These are phyloP conservation scores for Gliomastix tumulicola DNA, from an alignment of 2,329 filamentous ascomycete genomes.

Conservation along the genomic window DNA sequence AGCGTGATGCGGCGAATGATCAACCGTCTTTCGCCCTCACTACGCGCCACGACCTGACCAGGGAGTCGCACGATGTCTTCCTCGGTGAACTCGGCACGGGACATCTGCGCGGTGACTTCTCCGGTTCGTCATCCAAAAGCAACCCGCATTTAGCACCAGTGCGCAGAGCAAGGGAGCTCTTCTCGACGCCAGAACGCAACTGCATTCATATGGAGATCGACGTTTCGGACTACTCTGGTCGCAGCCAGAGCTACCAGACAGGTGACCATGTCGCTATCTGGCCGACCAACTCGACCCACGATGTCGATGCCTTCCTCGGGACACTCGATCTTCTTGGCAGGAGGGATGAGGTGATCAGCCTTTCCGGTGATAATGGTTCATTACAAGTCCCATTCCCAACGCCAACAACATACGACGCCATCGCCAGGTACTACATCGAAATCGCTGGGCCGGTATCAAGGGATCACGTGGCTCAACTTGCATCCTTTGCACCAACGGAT, in stretches of 20 bases:
- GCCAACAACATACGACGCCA: slow-evolving; percentile 24
- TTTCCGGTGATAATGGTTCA: neutral
- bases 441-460: slow-evolving; percentile 26
- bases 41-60: slow-evolving; percentile 5
- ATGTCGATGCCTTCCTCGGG: slow-evolving; percentile 16
- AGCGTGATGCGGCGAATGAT: slow-evolving; percentile 13
- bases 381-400: slow-evolving; percentile 18
- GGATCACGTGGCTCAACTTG: slow-evolving; percentile 38
- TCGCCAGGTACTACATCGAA: slow-evolving; percentile 34
- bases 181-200: slow-evolving; percentile 11
- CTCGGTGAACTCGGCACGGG: neutral
- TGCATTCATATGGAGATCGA: slow-evolving; percentile 28
- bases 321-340: slow-evolving; percentile 14
- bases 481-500: slow-evolving; percentile 43
- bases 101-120: neutral
- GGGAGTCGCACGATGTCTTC: neutral
- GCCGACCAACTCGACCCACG: slow-evolving; percentile 22
- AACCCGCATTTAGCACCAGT: slow-evolving; percentile 83
- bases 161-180: slow-evolving; percentile 45
- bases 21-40: slow-evolving; percentile 7
- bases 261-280: slow-evolving; percentile 27
- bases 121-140: neutral
- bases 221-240: slow-evolving; percentile 12
- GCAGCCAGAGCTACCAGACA: slow-evolving; percentile 20
- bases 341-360: slow-evolving; percentile 9